phyloP scores from a whole-genome alignment of 495 filamentous ascomycete genomes.

The Neurospora sp. region DNA sequence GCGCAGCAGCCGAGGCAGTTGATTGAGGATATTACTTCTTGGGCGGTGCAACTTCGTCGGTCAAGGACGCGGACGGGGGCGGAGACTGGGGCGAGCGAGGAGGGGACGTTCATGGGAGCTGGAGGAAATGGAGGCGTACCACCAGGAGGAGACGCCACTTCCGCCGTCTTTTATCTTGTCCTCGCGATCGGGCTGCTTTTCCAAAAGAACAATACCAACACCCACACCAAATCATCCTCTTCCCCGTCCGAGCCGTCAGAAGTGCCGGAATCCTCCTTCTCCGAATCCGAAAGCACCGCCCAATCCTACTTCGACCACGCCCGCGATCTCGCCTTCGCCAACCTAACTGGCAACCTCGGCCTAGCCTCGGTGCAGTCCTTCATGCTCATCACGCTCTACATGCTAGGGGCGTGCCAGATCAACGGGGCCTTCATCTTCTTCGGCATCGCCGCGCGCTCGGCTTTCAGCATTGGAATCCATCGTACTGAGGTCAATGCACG shows the following conservation, averaged over 20 bases:
- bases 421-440: constrained; percentile 52
- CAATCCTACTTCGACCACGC: constrained; percentile 48
- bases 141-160: constrained; percentile 26
- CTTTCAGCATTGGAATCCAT: constrained; percentile 51
- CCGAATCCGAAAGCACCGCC: constrained; percentile 34
- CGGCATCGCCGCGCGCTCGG: constrained; percentile 48
- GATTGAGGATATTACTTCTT: constrained; percentile 17
- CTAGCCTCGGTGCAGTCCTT: constrained; percentile 47
- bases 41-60: constrained; percentile 12
- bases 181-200: constrained; percentile 44
- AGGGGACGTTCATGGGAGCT: neutral
- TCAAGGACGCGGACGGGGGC: neutral
- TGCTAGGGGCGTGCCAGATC: constrained; percentile 50
- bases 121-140: neutral
- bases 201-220: constrained; percentile 23
- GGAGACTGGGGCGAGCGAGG: neutral
- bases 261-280: neutral
- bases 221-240: neutral
- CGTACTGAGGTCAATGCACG: constrained; percentile 50
- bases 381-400: constrained; percentile 49
- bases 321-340: constrained; percentile 43
- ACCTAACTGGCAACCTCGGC: constrained; percentile 46
- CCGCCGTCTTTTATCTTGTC: constrained; percentile 48
- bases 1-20: constrained; percentile 8
- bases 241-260: neutral